Percentiles rank a stretch among this genome's conserved stretches.
phyloP scores from a whole-genome alignment of 139 green algal genomes.

The Chlamydomonas sp. region DNA sequence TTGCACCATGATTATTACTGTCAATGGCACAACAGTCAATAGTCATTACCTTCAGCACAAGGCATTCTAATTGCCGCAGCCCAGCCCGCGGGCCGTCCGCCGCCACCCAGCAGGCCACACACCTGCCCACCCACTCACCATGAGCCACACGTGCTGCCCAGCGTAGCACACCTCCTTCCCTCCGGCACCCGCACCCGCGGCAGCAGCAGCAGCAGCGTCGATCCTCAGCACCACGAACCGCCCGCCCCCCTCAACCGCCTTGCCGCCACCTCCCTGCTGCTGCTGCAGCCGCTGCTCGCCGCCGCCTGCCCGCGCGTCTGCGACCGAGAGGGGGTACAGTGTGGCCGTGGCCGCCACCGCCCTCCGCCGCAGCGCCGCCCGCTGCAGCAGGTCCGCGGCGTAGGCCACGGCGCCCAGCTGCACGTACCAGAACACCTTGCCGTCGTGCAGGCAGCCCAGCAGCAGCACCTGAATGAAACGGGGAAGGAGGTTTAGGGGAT shows the following conservation, averaged over 20 bases:
- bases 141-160: constrained; percentile 19
- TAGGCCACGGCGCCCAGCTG: constrained; percentile 17
- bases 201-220: background rate
- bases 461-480: background rate
- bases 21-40: too few species aligned
- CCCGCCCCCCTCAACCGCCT: background rate
- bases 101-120: too few species aligned
- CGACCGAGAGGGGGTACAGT: constrained; percentile 3
- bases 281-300: background rate
- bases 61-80: too few species aligned
- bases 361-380: constrained; percentile 3
- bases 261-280: background rate
- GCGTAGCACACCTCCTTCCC: background rate
- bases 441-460: constrained; percentile 20
- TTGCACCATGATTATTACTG: too few species aligned
- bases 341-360: constrained; percentile 18
- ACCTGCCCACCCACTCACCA: background rate
- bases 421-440: constrained; percentile 25
- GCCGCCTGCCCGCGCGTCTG: too few species aligned
- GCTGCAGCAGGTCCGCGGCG: constrained; percentile 13
- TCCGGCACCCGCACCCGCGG: too few species aligned
- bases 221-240: constrained; percentile 26
- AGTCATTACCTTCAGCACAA: too few species aligned
- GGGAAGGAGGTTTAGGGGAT: background rate
- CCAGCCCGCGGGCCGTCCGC: too few species aligned